Evolutionary conservation across 306 rosid species (phyloP).

Genomic region (Prunus padus): DNA sequence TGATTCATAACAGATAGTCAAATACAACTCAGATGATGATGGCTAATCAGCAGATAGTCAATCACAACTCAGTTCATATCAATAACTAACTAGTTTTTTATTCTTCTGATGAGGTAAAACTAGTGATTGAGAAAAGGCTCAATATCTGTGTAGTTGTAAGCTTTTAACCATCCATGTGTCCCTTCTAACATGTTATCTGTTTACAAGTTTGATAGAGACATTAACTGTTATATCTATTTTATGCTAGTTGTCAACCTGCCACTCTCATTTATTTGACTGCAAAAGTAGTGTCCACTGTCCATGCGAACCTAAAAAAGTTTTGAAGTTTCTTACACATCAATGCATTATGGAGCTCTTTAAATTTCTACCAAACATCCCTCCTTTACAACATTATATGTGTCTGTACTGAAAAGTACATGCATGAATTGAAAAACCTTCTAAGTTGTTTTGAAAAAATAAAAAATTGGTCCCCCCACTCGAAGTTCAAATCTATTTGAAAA

Average conservation of each 20-base stretch:
- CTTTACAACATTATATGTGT: neutral
- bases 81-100: neutral
- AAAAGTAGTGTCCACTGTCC: neutral
- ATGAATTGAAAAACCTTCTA: conserved; percentile 7
- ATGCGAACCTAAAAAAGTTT: neutral
- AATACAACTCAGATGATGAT: neutral
- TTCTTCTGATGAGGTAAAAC: neutral
- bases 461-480: conserved; percentile 13
- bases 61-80: neutral
- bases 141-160: neutral
- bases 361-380: neutral
- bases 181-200: neutral
- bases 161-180: neutral
- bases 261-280: conserved; percentile 1
- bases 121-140: neutral
- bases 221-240: neutral
- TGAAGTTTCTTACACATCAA: conserved; percentile 6
- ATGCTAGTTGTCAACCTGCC: neutral
- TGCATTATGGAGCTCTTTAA: neutral
- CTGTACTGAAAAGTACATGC: neutral
- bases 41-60: neutral
- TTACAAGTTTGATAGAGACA: neutral
- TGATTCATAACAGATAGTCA: neutral
- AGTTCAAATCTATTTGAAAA: conserved; percentile 11
- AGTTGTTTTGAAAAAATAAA: neutral